Conservation (phyloP, 257 asterid species). For the Ilex asprella region DNA sequence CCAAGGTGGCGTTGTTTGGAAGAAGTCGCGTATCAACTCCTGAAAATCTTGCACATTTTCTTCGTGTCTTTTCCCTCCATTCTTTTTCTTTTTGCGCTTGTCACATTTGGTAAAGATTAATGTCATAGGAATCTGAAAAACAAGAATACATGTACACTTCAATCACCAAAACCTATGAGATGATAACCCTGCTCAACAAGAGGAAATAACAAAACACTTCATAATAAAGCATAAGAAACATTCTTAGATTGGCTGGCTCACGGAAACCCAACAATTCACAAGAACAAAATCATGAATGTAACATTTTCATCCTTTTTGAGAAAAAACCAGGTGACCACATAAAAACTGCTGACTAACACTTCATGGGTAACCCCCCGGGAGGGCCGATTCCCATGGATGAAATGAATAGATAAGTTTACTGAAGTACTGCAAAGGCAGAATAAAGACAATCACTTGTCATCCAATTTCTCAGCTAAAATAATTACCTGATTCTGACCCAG, state of each 20-base stretch:
- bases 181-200: neutral
- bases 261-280: no score
- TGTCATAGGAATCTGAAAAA: conserved; percentile 91
- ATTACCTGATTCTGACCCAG: conserved; percentile 79
- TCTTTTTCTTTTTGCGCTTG: conserved; percentile 87
- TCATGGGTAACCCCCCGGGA: no score
- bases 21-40: conserved; percentile 52
- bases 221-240: neutral
- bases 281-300: no score
- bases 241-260: neutral
- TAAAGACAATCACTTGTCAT: no score
- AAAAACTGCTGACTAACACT: no score
- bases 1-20: conserved; percentile 90
- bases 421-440: no score
- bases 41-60: conserved; percentile 75
- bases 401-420: no score
- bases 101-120: conserved; percentile 88
- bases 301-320: no score
- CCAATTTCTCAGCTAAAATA: neutral
- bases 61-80: conserved; percentile 85
- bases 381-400: no score
- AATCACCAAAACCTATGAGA: neutral
- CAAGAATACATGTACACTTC: neutral
- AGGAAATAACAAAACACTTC: neutral
- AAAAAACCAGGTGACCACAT: no score